These are phyloP conservation scores for Sugiyamaella lignohabitans DNA, from an alignment of 805 yeast genomes.

Conservation along the genomic window DNA sequence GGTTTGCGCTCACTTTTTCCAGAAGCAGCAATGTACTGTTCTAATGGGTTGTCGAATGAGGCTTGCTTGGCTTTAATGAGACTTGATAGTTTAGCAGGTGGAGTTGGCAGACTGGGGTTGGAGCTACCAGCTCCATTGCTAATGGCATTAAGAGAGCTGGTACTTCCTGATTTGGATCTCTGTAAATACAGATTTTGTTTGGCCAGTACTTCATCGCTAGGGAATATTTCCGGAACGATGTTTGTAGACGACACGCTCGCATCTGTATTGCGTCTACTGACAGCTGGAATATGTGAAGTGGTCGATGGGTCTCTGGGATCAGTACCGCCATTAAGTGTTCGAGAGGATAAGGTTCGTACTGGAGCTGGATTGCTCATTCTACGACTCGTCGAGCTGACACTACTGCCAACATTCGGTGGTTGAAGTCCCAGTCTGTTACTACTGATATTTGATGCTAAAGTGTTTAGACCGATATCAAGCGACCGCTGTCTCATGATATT, in stretches of 20 bases:
- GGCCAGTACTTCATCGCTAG: neutral
- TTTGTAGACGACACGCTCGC: constrained; percentile 1
- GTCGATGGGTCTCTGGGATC: neutral
- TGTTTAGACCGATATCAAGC: constrained; percentile 9
- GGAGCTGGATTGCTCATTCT: constrained; percentile 9
- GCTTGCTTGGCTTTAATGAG: constrained; percentile 28
- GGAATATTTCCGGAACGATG: constrained; percentile 3
- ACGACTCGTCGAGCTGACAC: constrained; percentile 4
- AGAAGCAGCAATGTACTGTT: constrained; percentile 31
- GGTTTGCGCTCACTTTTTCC: constrained; percentile 32
- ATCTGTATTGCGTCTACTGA: constrained; percentile 7
- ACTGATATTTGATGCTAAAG: neutral
- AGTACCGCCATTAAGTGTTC: neutral
- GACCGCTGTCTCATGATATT: constrained; percentile 11
- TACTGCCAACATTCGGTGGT: constrained; percentile 1
- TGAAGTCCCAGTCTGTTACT: too few relatives aligned
- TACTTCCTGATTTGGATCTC: neutral
- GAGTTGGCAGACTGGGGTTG: neutral
- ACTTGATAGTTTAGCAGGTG: constrained; percentile 19
- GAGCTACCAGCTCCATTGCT: too few relatives aligned
- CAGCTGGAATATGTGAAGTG: neutral
- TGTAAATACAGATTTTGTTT: neutral
- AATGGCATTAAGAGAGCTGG: neutral
- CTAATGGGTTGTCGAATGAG: constrained; percentile 30
- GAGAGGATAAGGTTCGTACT: constrained; percentile 8